phyloP scores from a whole-genome alignment of 441 rosid genomes.

The Aleurites moluccanus region DNA sequence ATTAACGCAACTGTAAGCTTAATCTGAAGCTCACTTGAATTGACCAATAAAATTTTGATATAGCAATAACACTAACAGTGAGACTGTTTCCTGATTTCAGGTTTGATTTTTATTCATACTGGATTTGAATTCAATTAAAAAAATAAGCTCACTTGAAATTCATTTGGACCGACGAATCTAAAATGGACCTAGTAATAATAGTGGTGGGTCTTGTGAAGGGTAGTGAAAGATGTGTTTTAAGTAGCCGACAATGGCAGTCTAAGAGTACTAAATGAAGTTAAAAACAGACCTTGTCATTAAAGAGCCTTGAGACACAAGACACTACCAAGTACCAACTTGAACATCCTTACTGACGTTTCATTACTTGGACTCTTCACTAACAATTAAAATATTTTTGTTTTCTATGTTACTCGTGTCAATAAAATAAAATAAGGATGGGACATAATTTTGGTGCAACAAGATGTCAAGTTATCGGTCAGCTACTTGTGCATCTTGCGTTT shows the following conservation, averaged over 20 bases:
- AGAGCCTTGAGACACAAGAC: conserved; percentile 1
- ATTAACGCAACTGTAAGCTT: too few species aligned
- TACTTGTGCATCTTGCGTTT: conserved; percentile 29
- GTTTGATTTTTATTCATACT: too few species aligned
- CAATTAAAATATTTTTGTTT: background rate
- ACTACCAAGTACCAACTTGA: background rate
- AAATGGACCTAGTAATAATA: background rate
- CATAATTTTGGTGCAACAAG: conserved; percentile 11
- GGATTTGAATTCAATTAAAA: too few species aligned
- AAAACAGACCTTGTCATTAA: too few species aligned
- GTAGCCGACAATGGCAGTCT: background rate
- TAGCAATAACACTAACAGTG: too few species aligned
- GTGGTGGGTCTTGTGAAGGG: background rate
- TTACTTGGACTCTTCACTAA: background rate
- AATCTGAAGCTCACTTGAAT: too few species aligned
- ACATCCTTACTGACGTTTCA: background rate
- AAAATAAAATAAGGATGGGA: background rate
- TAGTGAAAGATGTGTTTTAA: background rate
- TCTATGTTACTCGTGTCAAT: background rate
- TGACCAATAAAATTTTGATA: too few species aligned
- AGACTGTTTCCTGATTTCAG: too few species aligned
- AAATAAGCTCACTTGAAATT: too few species aligned
- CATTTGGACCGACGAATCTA: background rate
- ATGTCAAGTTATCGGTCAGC: conserved; percentile 6
- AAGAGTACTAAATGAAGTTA: background rate